Evolutionary conservation across 2,329 filamentous ascomycete genomes (phyloP).

Genomic region (Grosmannia clavigera): DNA sequence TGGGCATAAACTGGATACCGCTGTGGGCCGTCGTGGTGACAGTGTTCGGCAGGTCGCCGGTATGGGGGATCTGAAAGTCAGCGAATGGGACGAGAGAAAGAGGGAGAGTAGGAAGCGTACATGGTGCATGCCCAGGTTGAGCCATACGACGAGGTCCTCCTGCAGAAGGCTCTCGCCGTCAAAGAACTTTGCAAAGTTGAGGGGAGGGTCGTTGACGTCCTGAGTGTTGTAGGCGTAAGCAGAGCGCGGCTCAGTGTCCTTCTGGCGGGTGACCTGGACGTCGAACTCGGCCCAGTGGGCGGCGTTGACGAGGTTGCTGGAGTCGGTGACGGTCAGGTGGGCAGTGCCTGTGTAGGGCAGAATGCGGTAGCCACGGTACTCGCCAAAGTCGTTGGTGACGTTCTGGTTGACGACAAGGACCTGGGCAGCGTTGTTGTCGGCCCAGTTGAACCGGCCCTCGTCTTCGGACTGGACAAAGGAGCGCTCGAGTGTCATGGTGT

Average conservation of each 20-base stretch:
- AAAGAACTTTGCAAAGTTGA: constrained; percentile 38
- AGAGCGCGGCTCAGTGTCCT: constrained; percentile 37
- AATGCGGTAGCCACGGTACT: constrained; percentile 38
- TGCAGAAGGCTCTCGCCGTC: constrained; percentile 28
- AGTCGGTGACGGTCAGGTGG: constrained; percentile 36
- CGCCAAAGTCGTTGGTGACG: constrained; percentile 34
- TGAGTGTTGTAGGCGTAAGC: constrained; percentile 33
- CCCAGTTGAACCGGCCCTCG: constrained; percentile 33
- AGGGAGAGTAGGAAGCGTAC: constrained; percentile 13
- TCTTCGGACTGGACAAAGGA: constrained; percentile 30
- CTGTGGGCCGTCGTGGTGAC: constrained; percentile 34
- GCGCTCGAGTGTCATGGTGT: constrained; percentile 38
- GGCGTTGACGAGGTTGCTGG: constrained; percentile 30
- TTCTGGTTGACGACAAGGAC: constrained; percentile 40
- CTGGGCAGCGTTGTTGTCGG: constrained; percentile 30
- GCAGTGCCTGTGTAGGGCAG: constrained; percentile 24
- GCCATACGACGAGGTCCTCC: constrained; percentile 37
- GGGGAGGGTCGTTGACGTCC: constrained; percentile 30
- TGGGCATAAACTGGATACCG: constrained; percentile 29
- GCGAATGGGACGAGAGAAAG: neutral
- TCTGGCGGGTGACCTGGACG: constrained; percentile 35
- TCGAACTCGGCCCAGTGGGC: constrained; percentile 38
- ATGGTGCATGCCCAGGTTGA: constrained; percentile 43
- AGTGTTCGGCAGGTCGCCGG: constrained; percentile 40
- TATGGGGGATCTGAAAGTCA: constrained; percentile 25